Evolutionary conservation across 1,139 yeast species (phyloP), one percentile per base, ranked within the genome.

Genomic region (Hanseniaspora gamundiae): DNA sequence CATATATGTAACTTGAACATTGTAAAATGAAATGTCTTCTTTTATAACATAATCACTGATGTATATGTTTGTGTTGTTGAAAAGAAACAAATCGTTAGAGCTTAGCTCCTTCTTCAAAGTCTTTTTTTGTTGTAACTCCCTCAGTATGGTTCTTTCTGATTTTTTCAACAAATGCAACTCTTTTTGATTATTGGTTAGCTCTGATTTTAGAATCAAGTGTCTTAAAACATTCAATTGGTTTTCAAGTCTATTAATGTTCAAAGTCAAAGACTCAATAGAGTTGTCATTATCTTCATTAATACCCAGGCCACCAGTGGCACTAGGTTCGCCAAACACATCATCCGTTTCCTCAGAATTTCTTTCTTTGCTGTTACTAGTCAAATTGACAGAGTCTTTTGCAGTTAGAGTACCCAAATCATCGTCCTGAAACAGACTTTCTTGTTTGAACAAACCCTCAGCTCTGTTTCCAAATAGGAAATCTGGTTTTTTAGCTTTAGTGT

Each of bases 121-220:
- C 52, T 83, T 88, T 52, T 82, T 83, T 4, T 77, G 61, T 43
- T 74, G 75, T 21, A 86, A 70, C 55, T 88, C 96, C 48, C 82
- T 66, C 39, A 74, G 75, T 47, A 86, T 68, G 48, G 85, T 76
- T 3, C 70, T 52, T 46, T 74, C 74, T 0, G 95, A 85, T 52
- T 80, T 81, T 42, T 67, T 67, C 49, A 87, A 63, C 44, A 87
- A 71, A 49, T 80, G 73, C 43, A 83, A 62, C 54, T 87, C 94
- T 2, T 76, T 69, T 5, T 73, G 64, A 56, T 84, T 83, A 57
- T 84, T 82, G 0, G 93, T 84, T 30, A 87, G 65, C 53, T 85
- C 94, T 0, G 96, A 95, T 56, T 87, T 87, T 39, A 71, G 68
- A 26, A 84, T 61, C 42, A 88, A 66, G 4, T 91, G 82, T 16